Evolutionary conservation across 2,329 filamentous ascomycete genomes (phyloP).

Genomic region (Epichloe sp.): DNA sequence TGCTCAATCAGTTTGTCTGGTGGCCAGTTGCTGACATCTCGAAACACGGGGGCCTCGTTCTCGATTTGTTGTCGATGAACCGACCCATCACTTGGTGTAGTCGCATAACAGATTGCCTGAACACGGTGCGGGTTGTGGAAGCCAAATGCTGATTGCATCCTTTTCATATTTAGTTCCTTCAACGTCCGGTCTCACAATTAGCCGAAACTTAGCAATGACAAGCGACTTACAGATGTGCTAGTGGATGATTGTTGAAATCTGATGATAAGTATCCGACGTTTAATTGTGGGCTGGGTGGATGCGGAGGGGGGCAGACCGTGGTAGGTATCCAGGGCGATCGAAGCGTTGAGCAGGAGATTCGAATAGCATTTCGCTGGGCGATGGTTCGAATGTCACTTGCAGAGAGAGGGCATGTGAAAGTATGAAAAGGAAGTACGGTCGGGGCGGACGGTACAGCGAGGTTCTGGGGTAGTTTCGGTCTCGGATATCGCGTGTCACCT

Average conservation of each 20-base stretch:
- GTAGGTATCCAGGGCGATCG: slow-evolving; percentile 73
- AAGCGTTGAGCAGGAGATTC: slow-evolving; percentile 84
- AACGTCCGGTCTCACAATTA: neutral
- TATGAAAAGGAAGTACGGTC: slow-evolving; percentile 93
- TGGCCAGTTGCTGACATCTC: slow-evolving; percentile 77
- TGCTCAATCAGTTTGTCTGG: slow-evolving; percentile 74
- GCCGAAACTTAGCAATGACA: too few relatives aligned
- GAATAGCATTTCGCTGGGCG: slow-evolving; percentile 83
- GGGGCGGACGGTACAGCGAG: slow-evolving; percentile 76
- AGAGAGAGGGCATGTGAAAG: slow-evolving; percentile 87
- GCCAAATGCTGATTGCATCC: slow-evolving; percentile 97
- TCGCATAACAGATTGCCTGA: slow-evolving; percentile 89
- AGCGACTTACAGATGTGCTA: slow-evolving; percentile 63
- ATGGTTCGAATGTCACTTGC: slow-evolving; percentile 87
- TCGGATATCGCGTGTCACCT: slow-evolving; percentile 44
- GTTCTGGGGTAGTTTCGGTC: slow-evolving; percentile 59
- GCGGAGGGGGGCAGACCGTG: slow-evolving; percentile 75
- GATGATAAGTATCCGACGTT: slow-evolving; percentile 94
- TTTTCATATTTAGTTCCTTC: slow-evolving; percentile 12
- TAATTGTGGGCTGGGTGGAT: slow-evolving; percentile 69
- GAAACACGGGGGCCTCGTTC: slow-evolving; percentile 78
- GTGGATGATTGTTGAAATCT: slow-evolving; percentile 96
- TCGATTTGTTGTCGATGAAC: slow-evolving; percentile 87
- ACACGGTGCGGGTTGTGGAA: slow-evolving; percentile 63
- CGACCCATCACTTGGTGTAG: slow-evolving; percentile 80